Evolutionary conservation across 2,329 filamentous ascomycete species (phyloP), one percentile per base, ranked within the genome.

Genomic region (Catunica adiposa): DNA sequence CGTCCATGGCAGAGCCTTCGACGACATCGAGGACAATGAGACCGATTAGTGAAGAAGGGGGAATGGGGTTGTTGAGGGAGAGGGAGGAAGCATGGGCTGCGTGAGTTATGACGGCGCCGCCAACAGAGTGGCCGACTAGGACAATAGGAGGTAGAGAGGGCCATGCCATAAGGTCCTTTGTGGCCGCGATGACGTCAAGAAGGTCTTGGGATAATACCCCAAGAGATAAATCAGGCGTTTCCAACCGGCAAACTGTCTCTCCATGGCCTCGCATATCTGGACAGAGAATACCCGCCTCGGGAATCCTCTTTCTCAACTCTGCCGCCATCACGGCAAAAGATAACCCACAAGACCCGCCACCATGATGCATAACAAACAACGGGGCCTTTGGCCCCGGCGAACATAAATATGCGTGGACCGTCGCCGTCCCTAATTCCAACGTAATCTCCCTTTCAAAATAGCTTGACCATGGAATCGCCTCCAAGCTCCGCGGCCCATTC

Each of bases 11-110:
- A 0, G 87, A 94, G 9, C 92, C 86, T 69, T 98, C 92, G 26
- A 98, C 92, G 3, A 98, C 88, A 68, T 98, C 92, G 15, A 98
- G 73, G 6, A 97, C 89, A 2, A 82, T 86, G 68, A 90, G 95
- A 20, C 87, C 92, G 15, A 97, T 72, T 1, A 97, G 67, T 25
- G 81, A 76, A 37, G 70, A 67, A 1, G 84, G 85, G 37, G 95
- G 70, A 42, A 74, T 70, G 1, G 79, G 79, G 63, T 94, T 80
- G 0, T 87, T 92, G 7, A 95, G 81, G 0, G 97, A 86, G 5
- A 90, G 89, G 11, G 42, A 46, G 38, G 70, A 67, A 1, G 84
- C 86, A 37, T 95, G 70, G 40, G 74, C 70, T 1, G 79, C 79
- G 63, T 95, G 81, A 0, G 88, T 94, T 7, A 95, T 81, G 0